Percentiles rank a stretch among this genome's conserved stretches.
These are phyloP conservation scores for Monosporozyma siamensis DNA, from an alignment of 805 yeast species.

Conservation along the genomic window DNA sequence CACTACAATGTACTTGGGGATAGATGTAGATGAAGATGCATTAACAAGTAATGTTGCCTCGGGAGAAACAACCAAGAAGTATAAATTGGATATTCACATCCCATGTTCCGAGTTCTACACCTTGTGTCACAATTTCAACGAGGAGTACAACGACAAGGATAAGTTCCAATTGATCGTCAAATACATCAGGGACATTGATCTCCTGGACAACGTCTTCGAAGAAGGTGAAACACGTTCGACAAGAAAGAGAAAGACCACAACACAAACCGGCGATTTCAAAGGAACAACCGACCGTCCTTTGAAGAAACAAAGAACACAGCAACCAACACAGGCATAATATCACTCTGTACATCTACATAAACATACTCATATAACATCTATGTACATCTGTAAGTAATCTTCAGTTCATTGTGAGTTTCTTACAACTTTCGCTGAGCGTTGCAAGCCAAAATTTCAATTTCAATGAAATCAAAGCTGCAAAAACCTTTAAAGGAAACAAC, in stretches of 20 bases:
- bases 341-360: too few relatives aligned
- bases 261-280: conserved; percentile 3
- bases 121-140: conserved; percentile 64
- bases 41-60: not conserved
- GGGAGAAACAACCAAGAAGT: conserved; percentile 37
- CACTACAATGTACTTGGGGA: conserved; percentile 74
- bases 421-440: too few relatives aligned
- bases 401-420: too few relatives aligned
- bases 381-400: too few relatives aligned
- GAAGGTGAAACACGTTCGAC: conserved; percentile 73
- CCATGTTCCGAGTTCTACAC: conserved; percentile 87
- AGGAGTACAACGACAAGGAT: conserved; percentile 51
- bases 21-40: conserved; percentile 35
- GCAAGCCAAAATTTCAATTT: too few relatives aligned
- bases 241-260: conserved; percentile 41
- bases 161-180: conserved; percentile 50
- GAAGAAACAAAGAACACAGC: not conserved
- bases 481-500: too few relatives aligned
- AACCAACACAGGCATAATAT: too few relatives aligned
- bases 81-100: conserved; percentile 71
- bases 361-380: too few relatives aligned
- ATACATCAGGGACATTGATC: conserved; percentile 65
- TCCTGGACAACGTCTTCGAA: conserved; percentile 75
- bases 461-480: too few relatives aligned
- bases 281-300: not conserved